Base-by-base conservation (phyloP, 106 monocot species). In the Narthecium ossifragum region DNA sequence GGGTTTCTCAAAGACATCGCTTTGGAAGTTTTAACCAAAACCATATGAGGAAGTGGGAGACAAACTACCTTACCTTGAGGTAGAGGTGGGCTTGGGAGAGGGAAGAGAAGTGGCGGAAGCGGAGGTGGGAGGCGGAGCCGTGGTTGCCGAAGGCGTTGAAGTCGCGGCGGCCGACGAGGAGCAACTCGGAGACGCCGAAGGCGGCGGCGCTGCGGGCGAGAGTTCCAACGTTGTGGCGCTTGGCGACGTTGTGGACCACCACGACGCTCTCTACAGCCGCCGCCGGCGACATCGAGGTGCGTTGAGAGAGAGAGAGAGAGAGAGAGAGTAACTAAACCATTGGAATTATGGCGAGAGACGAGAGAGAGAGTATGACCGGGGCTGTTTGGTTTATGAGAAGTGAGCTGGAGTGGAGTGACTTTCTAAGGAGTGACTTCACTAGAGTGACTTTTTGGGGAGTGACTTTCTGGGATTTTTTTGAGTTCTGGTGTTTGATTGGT, bases 61-160 rank as follows among this genome's bases (percentile, higher is more conserved):
- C n/a, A n/a, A n/a, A n/a, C n/a, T n/a, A n/a, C n/a, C n/a, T n/a
- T 66, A 40, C 79, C 73, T 86, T 86, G 74, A 90, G 86, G 74
- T 90, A 87, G 45, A 21, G 26, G 11, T 60, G 75, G 24, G 96
- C 86, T 12, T 73, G 75, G 25, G 73, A 20, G 55, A 90, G 84
- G 36, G 86, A 90, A 54, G 54, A 36, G 46, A 98, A 87, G 75
- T 90, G 86, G 68, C 90, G 84, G 63, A 98, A 90, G 14, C 78
- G 64, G 59, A 90, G 75, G 73, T 90, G 84, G 55, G 80, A 76
- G 46, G 86, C 70, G 57, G 96, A 79, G 4, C 96, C 96, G 53
- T 98, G 96, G 78, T 81, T 84, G 57, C 96, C 96, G 61, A 98
- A 98, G 72, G 83, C 65, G 76, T 90, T 98, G 84, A 90, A 90